Conservation (phyloP, 352 stramenopile genomes). For the Blastocystis sp. region DNA sequence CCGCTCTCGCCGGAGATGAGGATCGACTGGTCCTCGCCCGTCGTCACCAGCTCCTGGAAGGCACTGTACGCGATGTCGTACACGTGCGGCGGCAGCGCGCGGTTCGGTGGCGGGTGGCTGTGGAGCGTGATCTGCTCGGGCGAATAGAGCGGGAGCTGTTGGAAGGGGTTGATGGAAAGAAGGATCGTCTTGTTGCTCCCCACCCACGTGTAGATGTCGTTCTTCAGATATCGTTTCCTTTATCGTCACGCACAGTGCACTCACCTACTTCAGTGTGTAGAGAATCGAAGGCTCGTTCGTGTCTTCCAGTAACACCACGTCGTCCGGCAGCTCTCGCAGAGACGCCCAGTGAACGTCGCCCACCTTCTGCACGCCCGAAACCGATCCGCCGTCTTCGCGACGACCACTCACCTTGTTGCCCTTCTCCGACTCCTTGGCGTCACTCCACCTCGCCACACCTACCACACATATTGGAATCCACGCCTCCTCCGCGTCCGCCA, state of each 20-base stretch:
- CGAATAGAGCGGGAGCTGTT: constrained; percentile 78
- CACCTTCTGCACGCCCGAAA: constrained; percentile 66
- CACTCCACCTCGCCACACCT: neutral
- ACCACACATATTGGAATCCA: constrained; percentile 76
- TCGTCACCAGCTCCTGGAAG: constrained; percentile 83
- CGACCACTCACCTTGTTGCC: constrained; percentile 5
- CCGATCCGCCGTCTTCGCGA: constrained; percentile 26
- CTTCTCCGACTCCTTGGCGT: constrained; percentile 46
- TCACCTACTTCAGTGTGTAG: constrained; percentile 43
- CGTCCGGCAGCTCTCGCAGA: constrained; percentile 76
- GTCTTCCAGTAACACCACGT: constrained; percentile 79
- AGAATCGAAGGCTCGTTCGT: constrained; percentile 79
- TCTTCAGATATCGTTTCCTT: constrained; percentile 84
- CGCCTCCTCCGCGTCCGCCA: constrained; percentile 74
- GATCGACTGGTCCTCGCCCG: constrained; percentile 85
- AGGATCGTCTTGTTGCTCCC: constrained; percentile 80
- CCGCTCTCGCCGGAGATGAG: constrained; percentile 89
- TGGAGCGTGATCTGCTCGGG: constrained; percentile 76
- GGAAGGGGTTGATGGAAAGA: constrained; percentile 82
- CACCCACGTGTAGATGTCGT: constrained; percentile 90
- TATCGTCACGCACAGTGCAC: neutral
- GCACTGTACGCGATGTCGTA: constrained; percentile 88
- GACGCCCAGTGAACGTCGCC: constrained; percentile 74
- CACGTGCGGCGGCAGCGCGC: constrained; percentile 84
- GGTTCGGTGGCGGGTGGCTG: constrained; percentile 76